A percentile compares a stretch with the other conserved stretches of the same genome.
phyloP scores from a whole-genome alignment of 805 yeast genomes.

The Monosporozyma aquatica region DNA sequence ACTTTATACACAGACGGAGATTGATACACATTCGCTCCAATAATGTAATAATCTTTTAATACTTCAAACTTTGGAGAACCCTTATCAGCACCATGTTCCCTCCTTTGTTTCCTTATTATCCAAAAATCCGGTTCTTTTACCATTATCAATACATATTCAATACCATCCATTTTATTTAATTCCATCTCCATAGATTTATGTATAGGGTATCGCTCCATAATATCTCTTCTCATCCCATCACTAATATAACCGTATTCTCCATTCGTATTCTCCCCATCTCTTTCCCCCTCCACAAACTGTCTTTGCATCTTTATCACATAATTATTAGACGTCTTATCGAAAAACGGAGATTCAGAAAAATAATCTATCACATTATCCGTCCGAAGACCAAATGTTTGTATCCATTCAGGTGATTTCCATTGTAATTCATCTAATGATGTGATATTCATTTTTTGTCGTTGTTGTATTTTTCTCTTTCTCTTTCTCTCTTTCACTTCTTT shows the following conservation, averaged over 20 bases:
- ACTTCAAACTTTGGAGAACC: conserved; percentile 31
- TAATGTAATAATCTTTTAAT: conserved; percentile 72
- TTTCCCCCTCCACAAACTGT: too few species aligned
- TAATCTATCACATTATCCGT: conserved; percentile 90
- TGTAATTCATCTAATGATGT: conserved; percentile 71
- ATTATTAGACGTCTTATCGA: conserved; percentile 86
- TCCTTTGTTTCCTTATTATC: conserved; percentile 75
- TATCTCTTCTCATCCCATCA: conserved; percentile 12
- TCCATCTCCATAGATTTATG: conserved; percentile 41
- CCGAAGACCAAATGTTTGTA: conserved; percentile 75
- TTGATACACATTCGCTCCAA: conserved; percentile 89
- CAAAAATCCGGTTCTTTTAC: conserved; percentile 87
- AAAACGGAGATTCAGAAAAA: conserved; percentile 89
- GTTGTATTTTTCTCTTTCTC: not conserved
- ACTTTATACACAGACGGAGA: conserved; percentile 72
- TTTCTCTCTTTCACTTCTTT: too few species aligned
- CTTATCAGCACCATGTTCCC: conserved; percentile 39
- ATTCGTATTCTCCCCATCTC: too few species aligned
- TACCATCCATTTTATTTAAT: conserved; percentile 69
- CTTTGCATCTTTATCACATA: conserved; percentile 93
- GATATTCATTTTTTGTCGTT: conserved; percentile 3
- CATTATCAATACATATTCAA: conserved; percentile 69
- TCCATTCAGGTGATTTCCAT: conserved; percentile 98
- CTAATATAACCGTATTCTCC: not conserved
- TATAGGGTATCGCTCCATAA: conserved; percentile 22